A percentile compares a stretch with the other conserved stretches of the same genome.
phyloP scores from a whole-genome alignment of 176 grass and related monocot species.

The Hsuehochloa calcarea region DNA sequence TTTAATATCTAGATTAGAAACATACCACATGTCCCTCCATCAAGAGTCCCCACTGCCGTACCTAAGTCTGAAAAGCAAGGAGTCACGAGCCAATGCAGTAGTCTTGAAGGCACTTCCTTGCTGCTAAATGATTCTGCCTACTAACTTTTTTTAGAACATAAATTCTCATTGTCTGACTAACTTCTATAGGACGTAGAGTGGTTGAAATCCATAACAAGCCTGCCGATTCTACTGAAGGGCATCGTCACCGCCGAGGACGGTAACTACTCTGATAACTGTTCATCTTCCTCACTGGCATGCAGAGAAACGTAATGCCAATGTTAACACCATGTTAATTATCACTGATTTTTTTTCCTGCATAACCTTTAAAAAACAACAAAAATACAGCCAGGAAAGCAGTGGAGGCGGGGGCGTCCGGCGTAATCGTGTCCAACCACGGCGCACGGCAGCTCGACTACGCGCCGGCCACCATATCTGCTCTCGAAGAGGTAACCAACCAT shows the following conservation, averaged over 20 bases:
- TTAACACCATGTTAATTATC: background rate
- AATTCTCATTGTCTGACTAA: background rate
- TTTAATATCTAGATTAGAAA: no score
- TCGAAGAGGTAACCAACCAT: conserved; percentile 56
- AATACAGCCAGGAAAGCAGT: conserved; percentile 64
- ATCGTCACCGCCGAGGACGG: background rate
- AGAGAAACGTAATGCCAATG: background rate
- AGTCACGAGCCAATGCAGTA: background rate
- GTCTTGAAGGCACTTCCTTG: background rate
- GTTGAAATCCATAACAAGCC: background rate
- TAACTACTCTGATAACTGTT: background rate
- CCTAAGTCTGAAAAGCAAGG: background rate
- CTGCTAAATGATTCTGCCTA: background rate
- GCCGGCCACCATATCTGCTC: conserved; percentile 70
- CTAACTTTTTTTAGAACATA: background rate
- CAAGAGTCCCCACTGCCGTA: background rate
- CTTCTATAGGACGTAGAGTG: background rate
- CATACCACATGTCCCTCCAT: no score
- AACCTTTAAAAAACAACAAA: background rate
- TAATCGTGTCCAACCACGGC: conserved; percentile 91
- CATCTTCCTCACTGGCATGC: background rate
- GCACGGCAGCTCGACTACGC: conserved; percentile 74
- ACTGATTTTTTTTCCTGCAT: background rate
- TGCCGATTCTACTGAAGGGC: background rate
- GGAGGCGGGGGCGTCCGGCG: conserved; percentile 55